phyloP scores from a whole-genome alignment of 2,329 filamentous ascomycete genomes.

The Canariomyces notabilis region DNA sequence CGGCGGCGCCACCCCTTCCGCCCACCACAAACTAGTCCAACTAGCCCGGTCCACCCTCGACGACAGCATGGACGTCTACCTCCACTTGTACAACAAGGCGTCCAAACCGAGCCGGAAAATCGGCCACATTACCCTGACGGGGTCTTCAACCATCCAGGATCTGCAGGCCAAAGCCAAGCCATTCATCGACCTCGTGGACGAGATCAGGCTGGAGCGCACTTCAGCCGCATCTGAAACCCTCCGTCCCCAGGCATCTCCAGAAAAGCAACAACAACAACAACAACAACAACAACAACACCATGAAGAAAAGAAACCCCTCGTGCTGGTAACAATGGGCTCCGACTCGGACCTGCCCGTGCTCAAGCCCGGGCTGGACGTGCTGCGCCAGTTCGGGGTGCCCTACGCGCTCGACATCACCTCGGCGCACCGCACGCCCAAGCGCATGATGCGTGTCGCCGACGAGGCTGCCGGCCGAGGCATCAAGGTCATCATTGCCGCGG shows the following conservation, averaged over 20 bases:
- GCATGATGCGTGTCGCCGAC: constrained; percentile 63
- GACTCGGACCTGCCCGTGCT: constrained; percentile 70
- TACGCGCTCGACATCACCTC: constrained; percentile 73
- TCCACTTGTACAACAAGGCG: constrained; percentile 90
- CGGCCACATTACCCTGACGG: constrained; percentile 83
- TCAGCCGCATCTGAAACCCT: constrained; percentile 35
- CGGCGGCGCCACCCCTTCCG: constrained; percentile 60
- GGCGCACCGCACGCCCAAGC: constrained; percentile 67
- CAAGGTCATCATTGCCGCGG: constrained; percentile 70
- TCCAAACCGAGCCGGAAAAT: constrained; percentile 89
- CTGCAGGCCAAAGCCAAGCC: constrained; percentile 55
- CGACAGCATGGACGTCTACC: constrained; percentile 45
- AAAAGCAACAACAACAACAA: constrained; percentile 9
- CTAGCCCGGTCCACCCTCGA: constrained; percentile 41
- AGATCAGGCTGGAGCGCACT: constrained; percentile 52
- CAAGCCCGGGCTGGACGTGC: constrained; percentile 58
- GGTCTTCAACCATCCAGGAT: constrained; percentile 61
- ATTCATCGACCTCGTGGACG: constrained; percentile 61
- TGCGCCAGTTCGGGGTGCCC: constrained; percentile 66
- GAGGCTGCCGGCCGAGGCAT: constrained; percentile 60
- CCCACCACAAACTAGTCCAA: constrained; percentile 51
- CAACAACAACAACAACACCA: constrained; percentile 19
- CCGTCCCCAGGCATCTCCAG: constrained; percentile 30
- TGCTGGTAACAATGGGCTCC: constrained; percentile 80
- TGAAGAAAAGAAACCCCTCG: constrained; percentile 44